Evolutionary conservation across 176 grass and related monocot genomes (phyloP).

Genomic region (Cenchrus fungigraminus): DNA sequence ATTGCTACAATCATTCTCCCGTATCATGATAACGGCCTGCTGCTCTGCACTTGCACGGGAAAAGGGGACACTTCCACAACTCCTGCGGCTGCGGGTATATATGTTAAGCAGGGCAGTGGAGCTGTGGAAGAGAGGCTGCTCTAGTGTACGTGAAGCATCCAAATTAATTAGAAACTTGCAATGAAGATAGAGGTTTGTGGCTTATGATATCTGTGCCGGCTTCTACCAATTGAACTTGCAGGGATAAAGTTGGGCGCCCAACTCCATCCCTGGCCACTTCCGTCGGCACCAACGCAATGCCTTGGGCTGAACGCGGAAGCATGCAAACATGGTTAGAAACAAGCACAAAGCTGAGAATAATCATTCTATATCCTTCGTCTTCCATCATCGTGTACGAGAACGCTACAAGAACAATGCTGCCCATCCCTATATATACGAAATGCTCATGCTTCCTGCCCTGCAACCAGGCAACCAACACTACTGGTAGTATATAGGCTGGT

Average conservation of each 20-base stretch:
- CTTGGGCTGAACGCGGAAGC: conserved; percentile 18
- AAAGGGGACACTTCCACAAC: too few relatives aligned
- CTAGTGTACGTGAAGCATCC: background rate
- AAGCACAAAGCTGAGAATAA: background rate
- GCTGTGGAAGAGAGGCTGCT: background rate
- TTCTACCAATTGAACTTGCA: background rate
- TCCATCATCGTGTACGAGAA: conserved; percentile 9
- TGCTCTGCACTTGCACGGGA: too few relatives aligned
- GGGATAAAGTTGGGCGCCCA: background rate
- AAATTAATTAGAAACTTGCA: background rate
- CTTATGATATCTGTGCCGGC: background rate
- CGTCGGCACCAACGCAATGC: background rate
- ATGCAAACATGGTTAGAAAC: background rate
- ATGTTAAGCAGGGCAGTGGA: too few relatives aligned
- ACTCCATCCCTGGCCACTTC: background rate
- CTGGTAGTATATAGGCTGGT: too few relatives aligned
- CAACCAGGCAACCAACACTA: background rate
- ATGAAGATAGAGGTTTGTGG: background rate
- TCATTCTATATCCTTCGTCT: background rate
- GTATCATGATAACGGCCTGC: too few relatives aligned
- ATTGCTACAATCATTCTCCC: too few relatives aligned
- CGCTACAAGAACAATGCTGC: conserved; percentile 16
- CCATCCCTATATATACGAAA: background rate
- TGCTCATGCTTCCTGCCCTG: background rate
- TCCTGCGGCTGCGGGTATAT: too few relatives aligned